Conservation (phyloP, 345 rosid species). For the Salix koriyanagi region DNA sequence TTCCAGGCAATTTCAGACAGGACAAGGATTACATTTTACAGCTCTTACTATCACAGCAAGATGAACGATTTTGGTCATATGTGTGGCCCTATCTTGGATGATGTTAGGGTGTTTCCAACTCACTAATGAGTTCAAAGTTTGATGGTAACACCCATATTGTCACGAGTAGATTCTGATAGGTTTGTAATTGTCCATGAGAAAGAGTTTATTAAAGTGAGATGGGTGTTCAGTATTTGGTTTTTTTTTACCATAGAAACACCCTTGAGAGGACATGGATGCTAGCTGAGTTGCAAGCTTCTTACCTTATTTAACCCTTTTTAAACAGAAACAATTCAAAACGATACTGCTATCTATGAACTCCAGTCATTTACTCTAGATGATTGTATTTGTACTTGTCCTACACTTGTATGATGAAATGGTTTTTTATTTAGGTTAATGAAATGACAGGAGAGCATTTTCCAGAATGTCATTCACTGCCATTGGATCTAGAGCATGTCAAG, state of each 20-base stretch:
- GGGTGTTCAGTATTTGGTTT: background rate
- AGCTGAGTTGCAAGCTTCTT: too few relatives aligned
- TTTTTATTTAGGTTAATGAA: background rate
- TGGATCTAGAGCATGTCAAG: background rate
- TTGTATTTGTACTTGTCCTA: too few relatives aligned
- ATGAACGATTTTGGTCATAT: conserved; percentile 65
- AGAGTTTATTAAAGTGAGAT: background rate
- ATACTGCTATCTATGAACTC: background rate
- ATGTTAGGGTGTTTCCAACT: conserved; percentile 41
- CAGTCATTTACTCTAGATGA: background rate
- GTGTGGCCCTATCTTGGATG: conserved; percentile 86
- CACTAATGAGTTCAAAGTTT: background rate
- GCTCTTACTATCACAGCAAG: conserved; percentile 68
- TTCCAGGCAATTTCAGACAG: conserved; percentile 46
- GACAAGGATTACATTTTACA: conserved; percentile 70
- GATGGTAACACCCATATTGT: background rate
- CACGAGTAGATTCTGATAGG: background rate
- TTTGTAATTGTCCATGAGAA: background rate
- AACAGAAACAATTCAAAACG: background rate
- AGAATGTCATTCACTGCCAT: background rate
- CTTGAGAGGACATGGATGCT: too few relatives aligned
- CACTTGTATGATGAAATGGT: background rate
- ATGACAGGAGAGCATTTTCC: background rate
- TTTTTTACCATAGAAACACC: too few relatives aligned
- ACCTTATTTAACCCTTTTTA: background rate